Evolutionary conservation across 148 eudicot genomes (phyloP), one percentile per base, ranked within the genome.

Genomic region (Polygonum maritimum): DNA sequence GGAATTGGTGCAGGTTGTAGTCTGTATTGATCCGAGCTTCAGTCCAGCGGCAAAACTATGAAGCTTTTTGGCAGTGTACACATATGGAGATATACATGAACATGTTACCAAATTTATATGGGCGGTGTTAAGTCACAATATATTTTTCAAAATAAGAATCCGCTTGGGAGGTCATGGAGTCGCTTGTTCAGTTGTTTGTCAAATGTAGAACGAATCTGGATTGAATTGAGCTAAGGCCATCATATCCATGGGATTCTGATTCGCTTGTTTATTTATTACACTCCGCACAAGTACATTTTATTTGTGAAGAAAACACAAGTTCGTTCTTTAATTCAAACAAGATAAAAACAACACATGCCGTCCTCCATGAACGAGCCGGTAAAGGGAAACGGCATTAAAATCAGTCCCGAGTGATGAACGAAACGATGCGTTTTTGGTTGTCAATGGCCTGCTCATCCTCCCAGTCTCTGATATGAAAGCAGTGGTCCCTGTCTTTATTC

Each of bases 11-110:
- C 79, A 93, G 98, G 96, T 93, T 73, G 90, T 93, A 76, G 98
- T 93, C 76, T 89, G 96, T 83, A 81, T 93, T 40, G 96, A 93
- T 72, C 91, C 97, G 16, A 78, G 82, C 73, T 91, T 79, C 81
- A 73, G 81, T 77, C 87, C 82, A 75, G 74, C 70, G 45, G 87
- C 98, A 38, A 93, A 87, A 76, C 76, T 90, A 49, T 92, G 86
- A 90, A 90, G 81, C 73, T 26, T 39, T 39, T 63, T 63, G 26
- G 8, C 33, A 57, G 33, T 57, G 3, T 57, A 12, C 57, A 16
- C 57, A 14, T 16, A 5, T 0, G 57, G 57, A 14, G 57, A 51
- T 16, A 9, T 51, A 49, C 14, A 49, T 14, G 54, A 16, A 49
- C 4, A 49, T 13, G 57, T 51, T 21, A 57, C 33, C 63, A 19